These are phyloP conservation scores for Talaromyces ruber DNA, from an alignment of 495 filamentous ascomycete species.

Conservation along the genomic window DNA sequence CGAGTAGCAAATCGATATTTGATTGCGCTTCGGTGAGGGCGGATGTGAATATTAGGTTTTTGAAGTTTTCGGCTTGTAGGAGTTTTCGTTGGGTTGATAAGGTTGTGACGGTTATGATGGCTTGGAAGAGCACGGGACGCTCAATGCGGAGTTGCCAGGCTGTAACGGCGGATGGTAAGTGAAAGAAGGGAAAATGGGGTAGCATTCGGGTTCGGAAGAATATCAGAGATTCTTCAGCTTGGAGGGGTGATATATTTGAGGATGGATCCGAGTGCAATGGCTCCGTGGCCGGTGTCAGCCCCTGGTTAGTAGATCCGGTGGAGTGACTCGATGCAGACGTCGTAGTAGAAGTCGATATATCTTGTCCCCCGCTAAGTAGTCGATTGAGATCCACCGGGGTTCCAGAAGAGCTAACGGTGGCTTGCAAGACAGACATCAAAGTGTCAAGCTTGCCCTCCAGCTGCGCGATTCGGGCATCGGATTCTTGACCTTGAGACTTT, in stretches of 20 bases:
- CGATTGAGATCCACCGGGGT: not conserved
- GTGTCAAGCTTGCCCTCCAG: conserved; percentile 31
- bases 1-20: conserved; percentile 20
- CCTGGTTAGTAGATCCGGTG: not conserved
- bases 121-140: conserved; percentile 16
- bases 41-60: conserved; percentile 14
- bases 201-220: conserved; percentile 34
- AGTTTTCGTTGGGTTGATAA: conserved; percentile 17
- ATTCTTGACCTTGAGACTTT: conserved; percentile 14
- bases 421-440: conserved; percentile 14
- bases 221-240: conserved; percentile 26
- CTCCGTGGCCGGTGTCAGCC: conserved; percentile 1
- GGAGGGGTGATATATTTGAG: conserved; percentile 11
- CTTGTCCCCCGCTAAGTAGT: not conserved
- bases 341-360: not conserved
- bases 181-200: conserved; percentile 32
- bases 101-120: conserved; percentile 16
- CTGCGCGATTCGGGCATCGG: conserved; percentile 37
- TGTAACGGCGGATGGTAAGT: conserved; percentile 14
- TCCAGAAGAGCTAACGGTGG: conserved; percentile 8
- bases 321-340: not conserved
- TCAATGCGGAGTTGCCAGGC: conserved; percentile 15
- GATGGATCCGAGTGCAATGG: not conserved
- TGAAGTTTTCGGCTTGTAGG: conserved; percentile 14
- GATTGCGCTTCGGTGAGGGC: conserved; percentile 16